Evolutionary conservation across 768 basidiomycete genomes (phyloP).

Genomic region (Naganishia randhawae): DNA sequence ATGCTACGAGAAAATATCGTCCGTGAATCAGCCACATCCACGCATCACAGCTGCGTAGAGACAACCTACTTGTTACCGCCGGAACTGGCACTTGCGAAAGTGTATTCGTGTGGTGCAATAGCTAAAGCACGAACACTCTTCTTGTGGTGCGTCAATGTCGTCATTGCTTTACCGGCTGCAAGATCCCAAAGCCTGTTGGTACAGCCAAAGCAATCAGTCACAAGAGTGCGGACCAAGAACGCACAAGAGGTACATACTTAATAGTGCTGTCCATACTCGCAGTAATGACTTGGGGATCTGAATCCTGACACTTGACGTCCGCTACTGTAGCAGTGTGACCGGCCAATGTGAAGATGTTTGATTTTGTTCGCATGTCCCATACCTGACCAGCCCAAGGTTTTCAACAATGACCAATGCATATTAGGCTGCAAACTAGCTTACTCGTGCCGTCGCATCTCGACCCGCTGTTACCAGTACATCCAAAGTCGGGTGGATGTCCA

Average conservation of each 20-base stretch:
- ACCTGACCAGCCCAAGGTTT: conserved; percentile 48
- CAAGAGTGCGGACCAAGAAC: conserved; percentile 9
- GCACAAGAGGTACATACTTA: conserved; percentile 56
- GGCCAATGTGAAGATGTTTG: conserved; percentile 84
- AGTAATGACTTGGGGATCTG: conserved; percentile 96
- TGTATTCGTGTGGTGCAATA: conserved; percentile 93
- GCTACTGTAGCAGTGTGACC: conserved; percentile 95
- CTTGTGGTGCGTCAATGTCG: conserved; percentile 98
- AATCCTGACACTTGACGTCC: conserved; percentile 92
- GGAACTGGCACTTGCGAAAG: conserved; percentile 88
- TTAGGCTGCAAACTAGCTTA: conserved; percentile 28
- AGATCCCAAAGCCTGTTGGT: conserved; percentile 98
- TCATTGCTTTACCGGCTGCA: conserved; percentile 94
- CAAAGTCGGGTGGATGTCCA: conserved; percentile 86
- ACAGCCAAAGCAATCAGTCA: not conserved
- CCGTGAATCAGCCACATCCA: not conserved
- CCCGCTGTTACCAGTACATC: conserved; percentile 93
- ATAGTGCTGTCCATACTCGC: conserved; percentile 98
- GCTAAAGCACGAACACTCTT: conserved; percentile 92
- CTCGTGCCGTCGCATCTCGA: conserved; percentile 91
- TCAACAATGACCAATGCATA: not conserved
- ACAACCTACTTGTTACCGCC: conserved; percentile 79
- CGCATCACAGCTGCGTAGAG: not conserved
- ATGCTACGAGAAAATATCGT: conserved; percentile 54
- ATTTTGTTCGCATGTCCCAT: conserved; percentile 99